Evolutionary conservation across 495 filamentous ascomycete genomes (phyloP).

Genomic region (Penicillium roqueforti): DNA sequence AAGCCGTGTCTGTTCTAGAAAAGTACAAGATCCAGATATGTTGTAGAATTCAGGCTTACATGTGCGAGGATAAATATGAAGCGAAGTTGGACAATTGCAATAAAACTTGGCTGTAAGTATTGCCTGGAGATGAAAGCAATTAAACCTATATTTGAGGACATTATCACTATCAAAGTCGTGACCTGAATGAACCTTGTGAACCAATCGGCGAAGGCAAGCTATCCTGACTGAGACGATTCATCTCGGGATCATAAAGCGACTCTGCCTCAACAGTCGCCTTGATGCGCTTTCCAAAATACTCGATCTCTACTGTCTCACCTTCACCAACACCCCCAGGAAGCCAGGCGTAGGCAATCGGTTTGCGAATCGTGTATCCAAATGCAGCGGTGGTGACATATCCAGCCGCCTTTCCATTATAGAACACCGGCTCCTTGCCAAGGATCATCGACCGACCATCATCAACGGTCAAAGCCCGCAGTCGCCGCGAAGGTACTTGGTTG

Average conservation of each 20-base stretch:
- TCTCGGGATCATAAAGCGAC: slow-evolving; percentile 39
- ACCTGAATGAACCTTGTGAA: slow-evolving; percentile 12
- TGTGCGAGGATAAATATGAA: no score
- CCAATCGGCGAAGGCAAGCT: slow-evolving; percentile 5
- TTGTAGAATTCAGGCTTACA: no score
- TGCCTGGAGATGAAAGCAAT: no score
- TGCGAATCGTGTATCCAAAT: slow-evolving; percentile 44
- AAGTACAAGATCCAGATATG: not conserved
- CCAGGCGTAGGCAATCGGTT: slow-evolving; percentile 46
- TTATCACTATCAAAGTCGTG: slow-evolving; percentile 1
- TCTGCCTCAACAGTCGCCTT: slow-evolving; percentile 37
- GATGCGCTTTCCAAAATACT: slow-evolving; percentile 45
- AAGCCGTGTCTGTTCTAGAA: not conserved
- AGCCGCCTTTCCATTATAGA: slow-evolving; percentile 27
- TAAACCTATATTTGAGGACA: not conserved
- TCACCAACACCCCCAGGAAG: slow-evolving; percentile 32
- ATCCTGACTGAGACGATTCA: slow-evolving; percentile 22
- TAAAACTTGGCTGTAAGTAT: no score
- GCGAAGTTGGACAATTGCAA: no score
- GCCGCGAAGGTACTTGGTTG: slow-evolving; percentile 21
- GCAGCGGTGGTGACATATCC: slow-evolving; percentile 49
- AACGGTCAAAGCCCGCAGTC: slow-evolving; percentile 39
- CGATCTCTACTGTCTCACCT: slow-evolving; percentile 41
- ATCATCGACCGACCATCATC: slow-evolving; percentile 44
- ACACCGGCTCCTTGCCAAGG: slow-evolving; percentile 51